A percentile compares a stretch with the other conserved stretches of the same genome.
Conservation (phyloP, 257 asterid genomes). For the Solanum lignicaule region DNA sequence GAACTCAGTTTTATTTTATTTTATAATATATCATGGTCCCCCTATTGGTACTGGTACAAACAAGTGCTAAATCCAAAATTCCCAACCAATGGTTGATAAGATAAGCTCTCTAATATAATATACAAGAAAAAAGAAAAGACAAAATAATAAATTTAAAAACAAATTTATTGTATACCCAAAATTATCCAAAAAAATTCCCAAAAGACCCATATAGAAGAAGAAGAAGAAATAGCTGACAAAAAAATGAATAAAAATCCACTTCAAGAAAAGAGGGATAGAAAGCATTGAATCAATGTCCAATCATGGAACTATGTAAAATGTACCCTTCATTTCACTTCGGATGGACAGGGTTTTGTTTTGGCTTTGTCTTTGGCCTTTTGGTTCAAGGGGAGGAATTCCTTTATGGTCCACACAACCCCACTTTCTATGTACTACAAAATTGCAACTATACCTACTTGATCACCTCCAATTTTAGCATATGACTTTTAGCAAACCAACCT, state of each 20-base stretch:
- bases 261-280: background rate
- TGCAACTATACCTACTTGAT: background rate
- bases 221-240: background rate
- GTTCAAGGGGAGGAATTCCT: background rate
- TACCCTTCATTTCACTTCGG: background rate
- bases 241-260: background rate
- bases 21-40: background rate
- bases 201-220: background rate
- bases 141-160: background rate
- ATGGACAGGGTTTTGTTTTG: constrained; percentile 11
- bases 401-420: background rate
- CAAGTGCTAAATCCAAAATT: background rate
- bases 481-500: background rate
- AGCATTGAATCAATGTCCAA: constrained; percentile 4
- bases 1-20: background rate
- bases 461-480: background rate
- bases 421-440: background rate
- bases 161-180: background rate
- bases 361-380: background rate
- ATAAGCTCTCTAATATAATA: background rate
- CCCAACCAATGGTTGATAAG: background rate
- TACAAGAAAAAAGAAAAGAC: background rate
- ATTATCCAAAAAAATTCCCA: background rate
- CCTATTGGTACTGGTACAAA: background rate
- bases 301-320: background rate